Evolutionary conservation across 208 protist genomes (phyloP), one percentile per base, ranked within the genome.

Genomic region (Plasmodiophora brassicae): DNA sequence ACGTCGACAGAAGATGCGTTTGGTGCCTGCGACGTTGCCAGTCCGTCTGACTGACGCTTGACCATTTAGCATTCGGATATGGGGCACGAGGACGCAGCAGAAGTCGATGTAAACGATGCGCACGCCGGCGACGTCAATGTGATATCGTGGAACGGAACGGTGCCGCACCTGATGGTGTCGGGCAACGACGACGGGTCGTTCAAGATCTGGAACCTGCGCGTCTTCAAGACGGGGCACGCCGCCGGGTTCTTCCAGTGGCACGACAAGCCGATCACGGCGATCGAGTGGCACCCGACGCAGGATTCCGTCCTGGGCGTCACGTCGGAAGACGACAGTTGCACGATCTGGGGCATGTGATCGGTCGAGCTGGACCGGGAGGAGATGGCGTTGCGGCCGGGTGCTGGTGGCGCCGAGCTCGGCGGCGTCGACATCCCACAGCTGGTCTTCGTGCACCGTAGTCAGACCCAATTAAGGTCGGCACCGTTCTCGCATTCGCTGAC

Each of bases 271-370:
- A 90, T 90, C 45, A 90, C 88, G 1, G 50, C 46, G 8, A 57
- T 90, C 0, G 46, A 86, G 22, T 90, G 88, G 88, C 85, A 90
- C 38, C 88, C 88, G 0, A 54, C 85, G 28, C 71, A 90, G 10
- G 65, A 86, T 8, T 43, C 45, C 0, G 46, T 78, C 25, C 45
- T 90, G 0, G 88, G 71, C 39, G 84, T 10, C 1, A 1, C 72
- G 1, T 88, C 45, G 25, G 88, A 0, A 41, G 88, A 90, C 28
- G 57, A 85, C 22, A 50, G 46, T 57, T 45, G 84, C 0, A 71
- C 88, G 14, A 54, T 89, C 45, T 90, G 88, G 88, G 88, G 86
- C 45, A 22, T 90, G n/a, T 60, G 45, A 0, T 85, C 86, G 53
- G 88, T 86, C 50, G 71, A 14, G 20, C 32, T 45, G 10, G 71